Conservation (phyloP, 2,329 filamentous ascomycete genomes). For the Penicillium sp. region DNA sequence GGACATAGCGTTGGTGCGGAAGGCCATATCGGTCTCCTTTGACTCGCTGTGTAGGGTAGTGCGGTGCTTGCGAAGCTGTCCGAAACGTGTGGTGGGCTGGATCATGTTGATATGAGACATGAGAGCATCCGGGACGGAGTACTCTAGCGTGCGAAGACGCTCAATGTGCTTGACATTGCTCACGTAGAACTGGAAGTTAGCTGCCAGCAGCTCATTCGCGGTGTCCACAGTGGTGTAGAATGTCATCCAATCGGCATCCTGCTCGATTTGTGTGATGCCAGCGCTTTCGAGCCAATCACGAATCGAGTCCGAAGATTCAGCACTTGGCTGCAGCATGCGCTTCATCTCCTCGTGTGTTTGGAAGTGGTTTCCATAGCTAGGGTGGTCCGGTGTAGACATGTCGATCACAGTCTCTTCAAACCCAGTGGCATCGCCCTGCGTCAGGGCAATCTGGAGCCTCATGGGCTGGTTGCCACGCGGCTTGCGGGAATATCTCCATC, state of each 20-base stretch:
- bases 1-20: slow-evolving; percentile 19
- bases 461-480: slow-evolving; percentile 30
- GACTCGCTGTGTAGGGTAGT: slow-evolving; percentile 28
- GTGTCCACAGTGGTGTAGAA: slow-evolving; percentile 38
- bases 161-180: slow-evolving; percentile 28
- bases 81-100: slow-evolving; percentile 47
- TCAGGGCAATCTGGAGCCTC: slow-evolving; percentile 38
- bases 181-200: slow-evolving; percentile 44
- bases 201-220: slow-evolving; percentile 41
- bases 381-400: slow-evolving; percentile 53
- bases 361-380: slow-evolving; percentile 54
- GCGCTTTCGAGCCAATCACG: slow-evolving; percentile 49
- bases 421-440: slow-evolving; percentile 35
- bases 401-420: slow-evolving; percentile 52
- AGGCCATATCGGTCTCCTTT: slow-evolving; percentile 17
- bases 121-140: slow-evolving; percentile 42
- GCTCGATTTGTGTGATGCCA: slow-evolving; percentile 39
- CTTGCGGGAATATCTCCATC: slow-evolving; percentile 35
- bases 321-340: slow-evolving; percentile 50
- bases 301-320: slow-evolving; percentile 43
- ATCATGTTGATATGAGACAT: slow-evolving; percentile 42
- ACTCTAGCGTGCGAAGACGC: slow-evolving; percentile 42
- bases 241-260: slow-evolving; percentile 43
- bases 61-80: slow-evolving; percentile 34
- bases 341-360: slow-evolving; percentile 51